Conservation (phyloP, 2,329 filamentous ascomycete species). For the Ophiostoma sp. region DNA sequence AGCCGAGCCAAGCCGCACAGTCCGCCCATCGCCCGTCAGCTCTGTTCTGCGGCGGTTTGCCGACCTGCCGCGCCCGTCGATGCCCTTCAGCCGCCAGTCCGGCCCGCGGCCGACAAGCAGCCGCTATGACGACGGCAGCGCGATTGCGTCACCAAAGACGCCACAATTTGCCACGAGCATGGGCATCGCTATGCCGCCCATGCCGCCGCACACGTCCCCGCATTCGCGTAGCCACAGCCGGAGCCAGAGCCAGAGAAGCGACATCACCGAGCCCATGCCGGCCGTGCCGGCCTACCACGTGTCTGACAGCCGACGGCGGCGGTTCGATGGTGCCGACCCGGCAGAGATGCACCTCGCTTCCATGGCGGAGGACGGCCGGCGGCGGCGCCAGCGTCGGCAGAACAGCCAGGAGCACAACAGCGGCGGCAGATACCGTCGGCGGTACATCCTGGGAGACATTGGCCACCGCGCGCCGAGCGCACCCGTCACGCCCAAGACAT, state of each 20-base stretch:
- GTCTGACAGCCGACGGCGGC: constrained; percentile 24
- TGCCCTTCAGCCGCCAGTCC: constrained; percentile 29
- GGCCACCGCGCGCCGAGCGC: background rate
- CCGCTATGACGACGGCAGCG: constrained; percentile 25
- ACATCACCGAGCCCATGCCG: constrained; percentile 12
- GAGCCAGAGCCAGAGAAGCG: background rate
- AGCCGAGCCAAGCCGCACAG: background rate
- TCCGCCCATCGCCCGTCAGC: constrained; percentile 18
- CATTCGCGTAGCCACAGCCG: background rate
- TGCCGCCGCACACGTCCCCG: constrained; percentile 24
- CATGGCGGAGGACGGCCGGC: constrained; percentile 39
- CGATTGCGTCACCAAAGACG: constrained; percentile 42
- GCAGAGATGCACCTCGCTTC: constrained; percentile 45
- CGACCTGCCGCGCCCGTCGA: constrained; percentile 29
- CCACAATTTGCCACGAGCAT: constrained; percentile 38
- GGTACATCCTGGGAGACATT: constrained; percentile 16
- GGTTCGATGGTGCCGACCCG: constrained; percentile 42
- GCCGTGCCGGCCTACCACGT: constrained; percentile 21
- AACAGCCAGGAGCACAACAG: constrained; percentile 1
- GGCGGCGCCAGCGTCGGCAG: constrained; percentile 29
- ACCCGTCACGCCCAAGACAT: constrained; percentile 34
- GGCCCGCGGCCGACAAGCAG: constrained; percentile 30
- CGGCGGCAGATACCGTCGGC: constrained; percentile 21
- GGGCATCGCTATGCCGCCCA: constrained; percentile 36
- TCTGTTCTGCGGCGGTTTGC: constrained; percentile 30